Base-by-base conservation (phyloP, 495 filamentous ascomycete genomes). In the Aspergillus bertholletiae region DNA sequence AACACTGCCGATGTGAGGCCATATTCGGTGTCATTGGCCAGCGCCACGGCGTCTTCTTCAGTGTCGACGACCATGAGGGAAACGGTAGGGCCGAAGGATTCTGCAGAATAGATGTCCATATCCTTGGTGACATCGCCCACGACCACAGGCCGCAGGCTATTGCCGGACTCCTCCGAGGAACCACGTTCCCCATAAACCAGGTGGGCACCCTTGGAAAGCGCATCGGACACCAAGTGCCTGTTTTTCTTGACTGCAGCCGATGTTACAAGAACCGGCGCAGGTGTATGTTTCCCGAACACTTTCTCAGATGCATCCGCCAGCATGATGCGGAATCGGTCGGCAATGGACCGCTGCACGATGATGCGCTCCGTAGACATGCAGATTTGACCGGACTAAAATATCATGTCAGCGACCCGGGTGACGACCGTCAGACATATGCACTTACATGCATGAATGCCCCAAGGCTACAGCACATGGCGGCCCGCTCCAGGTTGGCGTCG, bases 331-430 rank as follows among this genome's bases (percentile, higher is more conserved):
- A 96, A 97, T 44, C 80, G 66, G 11, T 78, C 77, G 23, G 80
- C 80, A 49, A 96, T 69, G 15, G 79, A 75, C 34, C 82, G 81
- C 64, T 95, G 88, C 21, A 96, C 88, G 20, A 96, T 71, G 64
- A 97, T 89, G 23, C 88, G 84, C 74, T 96, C 92, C 0, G 91
- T 96, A 2, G 84, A 81, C 92, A 97, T 94, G 75, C 92, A 97
- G 46, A 95, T 83, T 76, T 97, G 92, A 1, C 92, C 92, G 21
- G 81, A 73, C 72, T 83, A 57, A n/a, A 24, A 41, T 37, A 53
- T 18, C 21, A 3, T 5, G 47, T 64, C 37, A 64, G 53, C 28
- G 27, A 46, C 39, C 26, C 26, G 26, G 8, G 8, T 5, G 26
- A 28, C 26, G 4, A 5, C 17, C 13, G 9, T 7, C 18, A 27